A percentile compares a stretch with the other conserved stretches of the same genome.
Conservation (phyloP, 2,329 filamentous ascomycete species). For the Epichloe bromicola region DNA sequence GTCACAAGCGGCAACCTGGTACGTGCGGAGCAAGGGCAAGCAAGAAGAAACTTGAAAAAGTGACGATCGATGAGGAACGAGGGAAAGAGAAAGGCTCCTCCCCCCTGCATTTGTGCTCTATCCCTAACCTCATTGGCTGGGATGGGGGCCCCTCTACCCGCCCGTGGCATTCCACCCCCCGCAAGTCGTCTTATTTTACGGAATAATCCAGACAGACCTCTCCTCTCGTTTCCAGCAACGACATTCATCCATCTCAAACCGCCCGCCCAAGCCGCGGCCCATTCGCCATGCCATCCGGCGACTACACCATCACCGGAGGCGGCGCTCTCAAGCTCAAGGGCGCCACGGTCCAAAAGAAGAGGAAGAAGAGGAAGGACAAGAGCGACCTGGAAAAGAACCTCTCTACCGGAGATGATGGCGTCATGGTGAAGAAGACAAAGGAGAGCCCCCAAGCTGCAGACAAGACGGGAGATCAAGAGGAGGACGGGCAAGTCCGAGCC, state of each 20-base stretch:
- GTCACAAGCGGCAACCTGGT: neutral
- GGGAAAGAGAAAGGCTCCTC: neutral
- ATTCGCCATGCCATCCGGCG: constrained; percentile 54
- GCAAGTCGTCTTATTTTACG: too few species aligned
- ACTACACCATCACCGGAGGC: constrained; percentile 54
- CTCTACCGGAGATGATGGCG: constrained; percentile 16
- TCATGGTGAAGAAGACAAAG: constrained; percentile 1
- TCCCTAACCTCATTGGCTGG: neutral
- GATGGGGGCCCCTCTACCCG: neutral
- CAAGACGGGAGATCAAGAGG: constrained; percentile 15
- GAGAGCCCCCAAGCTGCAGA: constrained; percentile 5
- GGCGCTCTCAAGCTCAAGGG: constrained; percentile 83
- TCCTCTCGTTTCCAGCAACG: neutral
- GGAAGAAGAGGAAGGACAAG: constrained; percentile 39
- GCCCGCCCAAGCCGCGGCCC: neutral
- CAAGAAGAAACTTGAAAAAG: neutral
- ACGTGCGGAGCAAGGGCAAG: neutral
- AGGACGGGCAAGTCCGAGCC: constrained; percentile 19
- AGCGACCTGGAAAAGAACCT: constrained; percentile 35
- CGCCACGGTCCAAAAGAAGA: constrained; percentile 52
- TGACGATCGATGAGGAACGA: neutral
- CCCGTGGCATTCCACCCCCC: too few species aligned
- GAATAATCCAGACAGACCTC: too few species aligned
- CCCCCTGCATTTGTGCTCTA: neutral
- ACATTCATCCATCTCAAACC: neutral